phyloP scores from a whole-genome alignment of 495 filamentous ascomycete genomes.

The Friedmanniomyces simplex region DNA sequence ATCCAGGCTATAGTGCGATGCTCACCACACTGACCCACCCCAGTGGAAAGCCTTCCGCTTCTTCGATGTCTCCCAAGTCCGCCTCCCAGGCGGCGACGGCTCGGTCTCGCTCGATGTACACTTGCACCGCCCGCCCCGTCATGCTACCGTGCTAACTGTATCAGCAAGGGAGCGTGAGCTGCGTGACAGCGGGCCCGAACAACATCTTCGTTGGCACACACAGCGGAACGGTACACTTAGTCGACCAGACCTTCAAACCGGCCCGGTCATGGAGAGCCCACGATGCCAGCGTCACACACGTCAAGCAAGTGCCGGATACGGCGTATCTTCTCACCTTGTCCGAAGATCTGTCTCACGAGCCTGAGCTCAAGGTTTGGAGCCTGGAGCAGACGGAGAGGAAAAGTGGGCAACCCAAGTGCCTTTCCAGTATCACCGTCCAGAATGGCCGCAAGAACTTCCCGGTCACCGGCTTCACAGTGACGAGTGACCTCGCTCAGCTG shows the following conservation, averaged over 20 bases:
- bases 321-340: conserved; percentile 77
- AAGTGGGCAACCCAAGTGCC: conserved; percentile 73
- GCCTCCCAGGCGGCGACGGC: conserved; percentile 61
- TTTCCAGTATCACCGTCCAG: conserved; percentile 72
- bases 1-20: not conserved
- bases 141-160: conserved; percentile 28
- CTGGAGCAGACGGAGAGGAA: conserved; percentile 92
- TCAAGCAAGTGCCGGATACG: conserved; percentile 86
- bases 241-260: conserved; percentile 78
- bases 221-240: conserved; percentile 75
- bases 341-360: conserved; percentile 79
- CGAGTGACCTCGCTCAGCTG: conserved; percentile 80
- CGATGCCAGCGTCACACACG: conserved; percentile 76
- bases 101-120: conserved; percentile 51
- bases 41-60: conserved; percentile 99
- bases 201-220: conserved; percentile 80
- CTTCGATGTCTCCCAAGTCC: conserved; percentile 85
- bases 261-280: conserved; percentile 78
- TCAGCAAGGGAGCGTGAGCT: conserved; percentile 49
- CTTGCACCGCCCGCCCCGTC: conserved; percentile 12
- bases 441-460: conserved; percentile 92
- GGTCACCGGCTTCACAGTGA: conserved; percentile 77
- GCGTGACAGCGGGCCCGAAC: conserved; percentile 75
- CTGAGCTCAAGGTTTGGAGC: conserved; percentile 89
- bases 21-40: not conserved